These are phyloP conservation scores for Fusarium goolgardi DNA, from an alignment of 2,329 filamentous ascomycete species.

Conservation along the genomic window DNA sequence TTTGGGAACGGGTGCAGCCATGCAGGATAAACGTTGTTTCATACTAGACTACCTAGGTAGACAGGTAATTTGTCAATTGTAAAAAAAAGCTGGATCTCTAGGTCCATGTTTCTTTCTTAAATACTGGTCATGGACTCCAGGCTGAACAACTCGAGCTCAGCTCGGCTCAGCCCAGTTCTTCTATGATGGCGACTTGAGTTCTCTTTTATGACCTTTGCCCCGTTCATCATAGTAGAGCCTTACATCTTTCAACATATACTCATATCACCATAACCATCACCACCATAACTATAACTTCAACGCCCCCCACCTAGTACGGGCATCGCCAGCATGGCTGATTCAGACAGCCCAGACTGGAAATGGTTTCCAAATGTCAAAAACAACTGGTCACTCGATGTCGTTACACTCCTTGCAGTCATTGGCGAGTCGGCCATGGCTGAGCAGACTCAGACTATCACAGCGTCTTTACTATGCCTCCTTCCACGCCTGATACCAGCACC, in stretches of 20 bases:
- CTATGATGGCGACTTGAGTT: background rate
- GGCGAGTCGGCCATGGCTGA: slow-evolving; percentile 69
- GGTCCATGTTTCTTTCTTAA: background rate
- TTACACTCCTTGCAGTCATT: slow-evolving; percentile 71
- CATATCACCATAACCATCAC: background rate
- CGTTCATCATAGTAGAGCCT: background rate
- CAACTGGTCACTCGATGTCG: slow-evolving; percentile 69
- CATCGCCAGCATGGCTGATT: slow-evolving; percentile 42
- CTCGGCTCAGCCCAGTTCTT: background rate
- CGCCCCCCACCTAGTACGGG: background rate
- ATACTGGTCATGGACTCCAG: background rate
- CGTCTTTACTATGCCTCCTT: slow-evolving; percentile 67
- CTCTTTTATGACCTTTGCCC: background rate
- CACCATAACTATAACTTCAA: background rate
- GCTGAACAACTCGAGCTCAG: background rate
- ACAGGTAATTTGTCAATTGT: slow-evolving; percentile 1
- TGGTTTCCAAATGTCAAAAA: slow-evolving; percentile 59
- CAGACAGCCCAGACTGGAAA: slow-evolving; percentile 47
- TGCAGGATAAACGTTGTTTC: background rate
- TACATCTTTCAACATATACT: background rate
- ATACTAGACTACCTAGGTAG: too few species aligned
- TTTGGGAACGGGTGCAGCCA: slow-evolving; percentile 21
- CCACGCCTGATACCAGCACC: slow-evolving; percentile 72
- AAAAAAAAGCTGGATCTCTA: slow-evolving; percentile 14
- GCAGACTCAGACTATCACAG: slow-evolving; percentile 68